Evolutionary conservation across 129 eudicot genomes (phyloP), one percentile per base, ranked within the genome.

Genomic region (Pulicaria dysenterica): DNA sequence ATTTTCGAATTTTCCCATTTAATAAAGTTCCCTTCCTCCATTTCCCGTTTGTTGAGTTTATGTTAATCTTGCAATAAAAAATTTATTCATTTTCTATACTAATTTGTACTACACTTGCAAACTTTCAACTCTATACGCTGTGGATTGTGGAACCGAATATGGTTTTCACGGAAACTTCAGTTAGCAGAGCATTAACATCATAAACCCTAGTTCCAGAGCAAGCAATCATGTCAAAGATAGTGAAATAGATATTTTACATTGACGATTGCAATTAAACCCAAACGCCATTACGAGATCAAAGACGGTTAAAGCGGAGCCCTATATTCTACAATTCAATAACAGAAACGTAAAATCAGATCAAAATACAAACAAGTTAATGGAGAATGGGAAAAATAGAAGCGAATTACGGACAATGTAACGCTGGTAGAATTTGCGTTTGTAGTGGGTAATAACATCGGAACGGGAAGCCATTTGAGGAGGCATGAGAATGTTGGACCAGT

Each of bases 401-500:
- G 15, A 79, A 39, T 10, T 10, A 72, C 77, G 34, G n/a, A 88
- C 96, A 60, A 91, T 84, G 84, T 86, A 84, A 43, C 96, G 96
- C 80, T 91, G 92, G 71, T 88, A 91, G 85, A 91, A 91, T 79
- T 91, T 91, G 85, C 83, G 97, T 79, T 91, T 91, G 85, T 73
- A 91, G 85, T 88, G 93, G 36, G 62, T 64, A 67, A 86, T 70
- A 39, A 82, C 88, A 47, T 89, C 92, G 78, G 80, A 47, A 67
- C 90, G 83, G 63, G 96, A 85, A 38, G 87, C 83, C 90, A 89
- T 81, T 69, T 83, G 84, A 19, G 95, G 95, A 11, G 94, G 92
- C 37, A 89, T 93, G 68, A 93, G 95, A 5, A 93, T 71, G 74
- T 93, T 93, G 75, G 98, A 87, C 96, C 98, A 93, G 62, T 93